phyloP scores from a whole-genome alignment of 2,329 filamentous ascomycete species.

The Coleophoma eucalyptorum region DNA sequence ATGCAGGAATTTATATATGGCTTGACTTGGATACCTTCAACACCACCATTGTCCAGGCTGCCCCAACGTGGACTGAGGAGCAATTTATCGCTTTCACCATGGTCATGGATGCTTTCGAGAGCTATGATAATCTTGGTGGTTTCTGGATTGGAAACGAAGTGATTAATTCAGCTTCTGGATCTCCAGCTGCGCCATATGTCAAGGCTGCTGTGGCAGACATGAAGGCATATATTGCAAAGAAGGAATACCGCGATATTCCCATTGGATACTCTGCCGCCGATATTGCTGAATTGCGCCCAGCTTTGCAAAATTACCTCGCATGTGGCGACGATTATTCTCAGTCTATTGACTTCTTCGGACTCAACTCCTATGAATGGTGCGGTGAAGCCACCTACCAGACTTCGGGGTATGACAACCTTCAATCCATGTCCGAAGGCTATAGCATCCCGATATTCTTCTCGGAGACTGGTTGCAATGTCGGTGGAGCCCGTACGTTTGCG shows the following conservation, averaged over 20 bases:
- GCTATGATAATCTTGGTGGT: constrained; percentile 63
- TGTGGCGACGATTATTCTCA: constrained; percentile 62
- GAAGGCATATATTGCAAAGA: constrained; percentile 44
- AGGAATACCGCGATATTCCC: constrained; percentile 44
- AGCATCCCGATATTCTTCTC: constrained; percentile 43
- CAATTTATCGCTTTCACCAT: constrained; percentile 52
- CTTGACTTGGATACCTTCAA: constrained; percentile 66
- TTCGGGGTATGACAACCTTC: constrained; percentile 65
- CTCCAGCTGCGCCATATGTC: constrained; percentile 47
- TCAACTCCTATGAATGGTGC: constrained; percentile 66
- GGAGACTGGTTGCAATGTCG: constrained; percentile 54
- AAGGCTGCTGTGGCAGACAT: constrained; percentile 56
- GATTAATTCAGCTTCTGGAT: constrained; percentile 46
- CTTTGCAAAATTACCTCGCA: constrained; percentile 71
- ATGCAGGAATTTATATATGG: constrained; percentile 68
- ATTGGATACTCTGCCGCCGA: constrained; percentile 62
- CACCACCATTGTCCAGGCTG: constrained; percentile 58
- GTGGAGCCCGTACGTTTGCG: constrained; percentile 56
- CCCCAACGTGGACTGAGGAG: constrained; percentile 50
- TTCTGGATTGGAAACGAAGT: constrained; percentile 57
- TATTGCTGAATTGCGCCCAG: constrained; percentile 62
- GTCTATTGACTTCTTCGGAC: constrained; percentile 59
- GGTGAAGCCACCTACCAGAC: constrained; percentile 50
- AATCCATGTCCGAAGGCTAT: constrained; percentile 61
- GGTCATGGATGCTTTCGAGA: constrained; percentile 63